Percentiles rank a stretch among this genome's conserved stretches.
Evolutionary conservation across 345 rosid genomes (phyloP).

Genomic region (Heritiera littoralis): DNA sequence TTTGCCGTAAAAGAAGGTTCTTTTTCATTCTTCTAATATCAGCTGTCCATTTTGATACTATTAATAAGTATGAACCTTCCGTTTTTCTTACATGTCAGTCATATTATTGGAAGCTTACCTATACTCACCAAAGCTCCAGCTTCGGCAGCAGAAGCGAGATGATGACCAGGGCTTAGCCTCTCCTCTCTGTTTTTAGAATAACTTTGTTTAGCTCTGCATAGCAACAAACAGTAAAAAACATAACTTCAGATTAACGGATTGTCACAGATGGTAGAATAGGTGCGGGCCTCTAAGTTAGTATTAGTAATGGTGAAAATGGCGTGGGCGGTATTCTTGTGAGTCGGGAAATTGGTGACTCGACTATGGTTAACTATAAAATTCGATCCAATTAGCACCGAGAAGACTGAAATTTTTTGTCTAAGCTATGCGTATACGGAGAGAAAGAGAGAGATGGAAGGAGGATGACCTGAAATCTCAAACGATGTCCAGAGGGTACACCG

Average conservation of each 20-base stretch:
- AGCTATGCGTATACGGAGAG: neutral
- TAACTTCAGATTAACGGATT: slow-evolving; percentile 6
- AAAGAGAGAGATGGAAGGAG: neutral
- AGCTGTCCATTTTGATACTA: neutral
- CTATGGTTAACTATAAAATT: slow-evolving; percentile 68
- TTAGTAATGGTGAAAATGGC: slow-evolving; percentile 78
- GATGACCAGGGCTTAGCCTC: slow-evolving; percentile 67
- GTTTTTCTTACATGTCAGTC: slow-evolving; percentile 8
- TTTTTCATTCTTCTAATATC: neutral
- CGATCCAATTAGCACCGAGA: slow-evolving; percentile 15
- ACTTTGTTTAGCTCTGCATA: slow-evolving; percentile 84
- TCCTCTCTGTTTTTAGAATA: slow-evolving; percentile 62
- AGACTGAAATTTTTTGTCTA: neutral
- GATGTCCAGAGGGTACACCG: slow-evolving; percentile 93
- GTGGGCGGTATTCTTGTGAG: slow-evolving; percentile 77
- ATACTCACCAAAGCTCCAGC: slow-evolving; percentile 86
- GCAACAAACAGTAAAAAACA: slow-evolving; percentile 36
- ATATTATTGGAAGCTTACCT: neutral
- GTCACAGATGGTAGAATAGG: neutral
- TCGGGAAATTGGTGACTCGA: slow-evolving; percentile 57
- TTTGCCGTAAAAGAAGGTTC: neutral
- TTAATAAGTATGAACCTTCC: neutral
- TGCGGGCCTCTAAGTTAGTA: slow-evolving; percentile 68
- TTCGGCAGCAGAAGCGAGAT: slow-evolving; percentile 95
- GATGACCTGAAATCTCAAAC: slow-evolving; percentile 91